Evolutionary conservation across 768 basidiomycete species (phyloP).

Genomic region (Lactifluus hygrophoroides): DNA sequence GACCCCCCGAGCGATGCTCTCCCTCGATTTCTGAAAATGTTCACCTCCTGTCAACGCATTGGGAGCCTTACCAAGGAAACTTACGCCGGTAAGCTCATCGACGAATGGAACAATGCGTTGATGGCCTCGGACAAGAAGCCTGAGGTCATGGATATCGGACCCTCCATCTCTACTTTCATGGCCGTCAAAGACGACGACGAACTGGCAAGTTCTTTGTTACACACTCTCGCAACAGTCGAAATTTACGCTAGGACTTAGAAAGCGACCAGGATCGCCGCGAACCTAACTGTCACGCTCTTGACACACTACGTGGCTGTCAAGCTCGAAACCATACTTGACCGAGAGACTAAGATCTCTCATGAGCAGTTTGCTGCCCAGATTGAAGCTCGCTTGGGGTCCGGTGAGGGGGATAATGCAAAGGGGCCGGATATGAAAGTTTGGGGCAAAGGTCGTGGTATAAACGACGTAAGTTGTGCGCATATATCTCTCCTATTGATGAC

Average conservation of each 20-base stretch:
- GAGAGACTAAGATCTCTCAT: constrained; percentile 84
- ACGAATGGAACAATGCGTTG: constrained; percentile 74
- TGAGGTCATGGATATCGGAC: constrained; percentile 70
- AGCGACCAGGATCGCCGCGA: constrained; percentile 64
- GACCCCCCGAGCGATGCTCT: constrained; percentile 69
- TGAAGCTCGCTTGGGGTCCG: constrained; percentile 81
- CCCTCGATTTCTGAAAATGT: constrained; percentile 54
- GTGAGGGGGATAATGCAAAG: constrained; percentile 66
- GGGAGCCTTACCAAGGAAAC: constrained; percentile 78
- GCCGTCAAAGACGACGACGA: constrained; percentile 90
- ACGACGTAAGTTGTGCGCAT: constrained; percentile 47
- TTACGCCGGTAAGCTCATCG: constrained; percentile 75
- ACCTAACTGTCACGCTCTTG: constrained; percentile 78
- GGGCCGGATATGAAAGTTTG: constrained; percentile 92
- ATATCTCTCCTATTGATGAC: constrained; percentile 4
- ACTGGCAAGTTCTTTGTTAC: constrained; percentile 44
- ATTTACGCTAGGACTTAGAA: constrained; percentile 42
- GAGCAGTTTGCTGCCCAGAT: constrained; percentile 79
- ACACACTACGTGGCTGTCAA: constrained; percentile 79
- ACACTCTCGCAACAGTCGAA: not conserved
- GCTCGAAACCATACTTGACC: constrained; percentile 85
- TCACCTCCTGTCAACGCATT: constrained; percentile 53
- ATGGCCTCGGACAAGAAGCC: constrained; percentile 49
- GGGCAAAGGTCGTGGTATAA: constrained; percentile 65
- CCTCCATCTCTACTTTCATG: constrained; percentile 69